Evolutionary conservation across 2,329 filamentous ascomycete species (phyloP).

Genomic region (Aspergillus terreus): DNA sequence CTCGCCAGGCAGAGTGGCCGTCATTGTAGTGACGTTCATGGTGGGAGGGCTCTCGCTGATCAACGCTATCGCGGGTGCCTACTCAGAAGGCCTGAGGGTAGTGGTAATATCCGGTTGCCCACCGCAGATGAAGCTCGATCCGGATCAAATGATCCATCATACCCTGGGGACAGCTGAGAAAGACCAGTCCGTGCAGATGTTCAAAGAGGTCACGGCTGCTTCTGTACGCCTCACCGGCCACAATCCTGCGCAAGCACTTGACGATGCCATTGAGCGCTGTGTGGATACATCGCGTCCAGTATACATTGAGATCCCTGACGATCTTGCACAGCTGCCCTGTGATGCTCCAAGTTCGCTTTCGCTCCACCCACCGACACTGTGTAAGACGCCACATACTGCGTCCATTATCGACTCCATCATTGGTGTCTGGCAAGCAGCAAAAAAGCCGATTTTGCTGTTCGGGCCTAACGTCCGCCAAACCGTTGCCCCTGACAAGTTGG

Average conservation of each 20-base stretch:
- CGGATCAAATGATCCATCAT: slow-evolving; percentile 6
- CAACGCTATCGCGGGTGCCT: slow-evolving; percentile 12
- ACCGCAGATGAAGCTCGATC: neutral
- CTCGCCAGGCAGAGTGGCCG: slow-evolving; percentile 3
- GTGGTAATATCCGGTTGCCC: slow-evolving; percentile 5
- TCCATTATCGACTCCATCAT: neutral
- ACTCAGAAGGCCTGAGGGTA: slow-evolving; percentile 2
- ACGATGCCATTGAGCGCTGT: slow-evolving; percentile 1
- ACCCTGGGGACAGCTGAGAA: neutral
- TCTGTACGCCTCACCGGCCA: neutral
- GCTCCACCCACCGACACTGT: neutral
- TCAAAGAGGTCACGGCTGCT: slow-evolving; percentile 2
- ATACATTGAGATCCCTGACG: slow-evolving; percentile 8
- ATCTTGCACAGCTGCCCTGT: slow-evolving; percentile 1
- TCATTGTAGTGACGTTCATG: slow-evolving; percentile 9
- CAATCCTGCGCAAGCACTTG: neutral
- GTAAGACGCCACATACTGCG: neutral
- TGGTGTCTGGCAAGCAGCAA: neutral
- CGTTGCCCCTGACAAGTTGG: neutral
- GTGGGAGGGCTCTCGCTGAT: slow-evolving; percentile 10
- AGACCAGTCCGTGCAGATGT: slow-evolving; percentile 6
- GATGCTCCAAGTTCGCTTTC: neutral
- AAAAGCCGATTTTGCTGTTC: neutral
- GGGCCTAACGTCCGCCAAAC: neutral
- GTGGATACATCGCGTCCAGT: slow-evolving; percentile 5